These are phyloP conservation scores for Trichosporon asahii DNA, from an alignment of 1,284 basidiomycete species.

Conservation along the genomic window DNA sequence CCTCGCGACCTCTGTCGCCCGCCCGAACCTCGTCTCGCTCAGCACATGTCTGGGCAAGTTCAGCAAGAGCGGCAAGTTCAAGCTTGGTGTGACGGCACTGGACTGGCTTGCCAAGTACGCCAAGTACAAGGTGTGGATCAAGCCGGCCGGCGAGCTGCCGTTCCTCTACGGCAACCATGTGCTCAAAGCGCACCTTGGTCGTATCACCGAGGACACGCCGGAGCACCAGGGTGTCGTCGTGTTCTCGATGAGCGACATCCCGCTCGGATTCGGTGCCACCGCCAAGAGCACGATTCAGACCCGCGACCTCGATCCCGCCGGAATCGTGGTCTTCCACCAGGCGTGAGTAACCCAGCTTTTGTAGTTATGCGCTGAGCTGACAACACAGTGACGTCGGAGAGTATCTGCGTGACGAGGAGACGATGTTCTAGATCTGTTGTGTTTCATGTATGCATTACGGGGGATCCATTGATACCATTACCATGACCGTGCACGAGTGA, in stretches of 20 bases:
- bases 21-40: slow-evolving; percentile 86
- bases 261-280: slow-evolving; percentile 95
- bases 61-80: slow-evolving; percentile 95
- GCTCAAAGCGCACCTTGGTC: slow-evolving; percentile 95
- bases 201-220: slow-evolving; percentile 98
- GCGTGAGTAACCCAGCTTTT: slow-evolving; percentile 61
- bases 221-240: slow-evolving; percentile 99
- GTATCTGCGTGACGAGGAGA: slow-evolving; percentile 87
- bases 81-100: slow-evolving; percentile 88
- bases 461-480: background rate
- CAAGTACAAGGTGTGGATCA: slow-evolving; percentile 99
- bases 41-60: slow-evolving; percentile 99
- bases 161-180: slow-evolving; percentile 99
- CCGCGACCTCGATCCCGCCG: slow-evolving; percentile 94
- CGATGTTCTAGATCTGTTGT: slow-evolving; percentile 47
- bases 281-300: slow-evolving; percentile 94
- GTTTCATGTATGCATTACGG: slow-evolving; percentile 25
- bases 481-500: background rate
- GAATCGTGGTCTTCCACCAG: slow-evolving; percentile 98
- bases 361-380: background rate
- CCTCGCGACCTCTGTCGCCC: slow-evolving; percentile 83
- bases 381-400: slow-evolving; percentile 82
- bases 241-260: slow-evolving; percentile 90
- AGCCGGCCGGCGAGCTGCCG: slow-evolving; percentile 98
- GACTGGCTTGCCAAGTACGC: slow-evolving; percentile 95